phyloP scores from a whole-genome alignment of 441 rosid genomes.

The Bruguiera hainesii region DNA sequence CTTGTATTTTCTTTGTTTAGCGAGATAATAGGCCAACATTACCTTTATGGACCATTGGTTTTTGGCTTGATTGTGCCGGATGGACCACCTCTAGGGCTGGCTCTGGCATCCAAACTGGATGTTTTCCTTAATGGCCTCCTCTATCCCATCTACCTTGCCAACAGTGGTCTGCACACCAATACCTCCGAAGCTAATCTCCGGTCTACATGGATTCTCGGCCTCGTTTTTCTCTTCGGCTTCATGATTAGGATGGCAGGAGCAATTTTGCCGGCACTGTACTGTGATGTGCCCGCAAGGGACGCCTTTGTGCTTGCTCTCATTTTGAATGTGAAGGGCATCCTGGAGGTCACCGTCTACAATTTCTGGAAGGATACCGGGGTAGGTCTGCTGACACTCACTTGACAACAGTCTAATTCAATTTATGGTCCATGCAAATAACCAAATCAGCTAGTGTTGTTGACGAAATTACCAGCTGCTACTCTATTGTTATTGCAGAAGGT shows the following conservation, averaged over 20 bases:
- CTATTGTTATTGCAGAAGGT: constrained; percentile 23
- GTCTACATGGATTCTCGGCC: constrained; percentile 6
- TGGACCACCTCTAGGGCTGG: constrained; percentile 41
- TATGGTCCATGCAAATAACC: too few species aligned
- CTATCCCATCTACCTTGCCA: constrained; percentile 33
- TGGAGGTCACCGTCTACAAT: constrained; percentile 24
- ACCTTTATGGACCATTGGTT: constrained; percentile 25
- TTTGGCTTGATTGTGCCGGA: constrained; percentile 37
- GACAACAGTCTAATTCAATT: not conserved
- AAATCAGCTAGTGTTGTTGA: too few species aligned
- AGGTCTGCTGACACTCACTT: not conserved
- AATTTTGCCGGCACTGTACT: constrained; percentile 20
- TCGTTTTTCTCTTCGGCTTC: constrained; percentile 6
- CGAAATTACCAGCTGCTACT: not conserved
- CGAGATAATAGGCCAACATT: constrained; percentile 43
- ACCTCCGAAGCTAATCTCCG: constrained; percentile 8
- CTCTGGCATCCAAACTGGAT: constrained; percentile 26
- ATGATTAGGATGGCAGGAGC: constrained; percentile 21
- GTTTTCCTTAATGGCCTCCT: constrained; percentile 22
- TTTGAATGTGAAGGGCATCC: constrained; percentile 36
- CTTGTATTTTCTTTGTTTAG: constrained; percentile 21
- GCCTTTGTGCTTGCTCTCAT: constrained; percentile 35
- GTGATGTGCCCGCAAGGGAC: constrained; percentile 18
- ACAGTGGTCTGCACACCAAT: constrained; percentile 30
- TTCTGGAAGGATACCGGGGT: constrained; percentile 29